phyloP scores from a whole-genome alignment of 176 grass and related monocot genomes.

The Secale cereale region DNA sequence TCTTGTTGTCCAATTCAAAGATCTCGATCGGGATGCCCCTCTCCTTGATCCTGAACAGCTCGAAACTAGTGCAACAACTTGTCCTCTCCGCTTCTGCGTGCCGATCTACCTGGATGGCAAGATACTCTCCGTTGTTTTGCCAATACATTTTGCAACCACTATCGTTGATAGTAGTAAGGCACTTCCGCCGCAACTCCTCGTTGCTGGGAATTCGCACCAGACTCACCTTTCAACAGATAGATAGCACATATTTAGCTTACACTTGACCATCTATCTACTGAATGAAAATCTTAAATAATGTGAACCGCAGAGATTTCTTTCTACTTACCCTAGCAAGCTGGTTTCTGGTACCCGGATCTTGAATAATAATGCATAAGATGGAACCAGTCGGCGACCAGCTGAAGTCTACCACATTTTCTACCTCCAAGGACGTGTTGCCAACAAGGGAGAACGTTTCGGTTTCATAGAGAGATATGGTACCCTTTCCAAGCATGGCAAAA shows the following conservation, averaged over 20 bases:
- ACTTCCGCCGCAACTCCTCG: slow-evolving; percentile 77
- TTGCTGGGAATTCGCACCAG: slow-evolving; percentile 21
- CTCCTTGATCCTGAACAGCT: slow-evolving; percentile 84
- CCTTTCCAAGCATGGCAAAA: slow-evolving; percentile 88
- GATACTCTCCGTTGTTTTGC: slow-evolving; percentile 84
- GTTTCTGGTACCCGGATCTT: too few relatives aligned
- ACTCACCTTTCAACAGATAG: too few relatives aligned
- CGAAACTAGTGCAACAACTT: slow-evolving; percentile 60
- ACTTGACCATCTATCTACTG: too few relatives aligned
- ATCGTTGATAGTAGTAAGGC: slow-evolving; percentile 50
- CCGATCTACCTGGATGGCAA: slow-evolving; percentile 82
- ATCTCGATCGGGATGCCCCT: slow-evolving; percentile 86
- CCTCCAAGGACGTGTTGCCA: slow-evolving; percentile 83
- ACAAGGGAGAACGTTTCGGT: slow-evolving; percentile 76
- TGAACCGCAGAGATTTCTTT: too few relatives aligned
- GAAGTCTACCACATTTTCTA: too few relatives aligned
- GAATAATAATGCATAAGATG: too few relatives aligned
- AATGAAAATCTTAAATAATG: too few relatives aligned
- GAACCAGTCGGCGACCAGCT: too few relatives aligned
- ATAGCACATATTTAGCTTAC: too few relatives aligned
- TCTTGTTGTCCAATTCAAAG: slow-evolving; percentile 86
- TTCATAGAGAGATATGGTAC: slow-evolving; percentile 74
- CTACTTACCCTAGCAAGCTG: too few relatives aligned
- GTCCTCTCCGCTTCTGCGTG: slow-evolving; percentile 85
- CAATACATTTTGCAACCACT: slow-evolving; percentile 85